A percentile compares a stretch with the other conserved stretches of the same genome.
Evolutionary conservation across 306 rosid genomes (phyloP).

Genomic region (Rosa chinensis): DNA sequence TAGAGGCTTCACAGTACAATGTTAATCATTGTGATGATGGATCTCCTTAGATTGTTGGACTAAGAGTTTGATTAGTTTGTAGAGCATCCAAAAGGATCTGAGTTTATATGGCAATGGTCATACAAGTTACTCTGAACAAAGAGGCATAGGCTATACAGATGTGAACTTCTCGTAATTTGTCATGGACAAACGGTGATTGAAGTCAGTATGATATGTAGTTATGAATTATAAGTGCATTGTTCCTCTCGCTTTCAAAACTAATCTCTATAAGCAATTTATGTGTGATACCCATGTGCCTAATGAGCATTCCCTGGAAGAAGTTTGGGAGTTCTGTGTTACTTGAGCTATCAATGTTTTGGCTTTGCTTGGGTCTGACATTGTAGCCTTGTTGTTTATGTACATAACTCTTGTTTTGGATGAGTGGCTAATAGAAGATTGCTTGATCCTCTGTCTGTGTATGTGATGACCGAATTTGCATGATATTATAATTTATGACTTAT

Average conservation of each 20-base stretch:
- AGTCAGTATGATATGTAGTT: not conserved
- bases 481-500: too few species aligned
- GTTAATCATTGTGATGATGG: not conserved
- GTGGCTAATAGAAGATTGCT: not conserved
- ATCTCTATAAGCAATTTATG: not conserved
- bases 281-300: not conserved
- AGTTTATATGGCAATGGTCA: not conserved
- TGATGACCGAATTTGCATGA: not conserved
- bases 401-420: not conserved
- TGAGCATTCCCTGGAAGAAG: not conserved
- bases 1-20: not conserved
- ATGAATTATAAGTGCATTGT: not conserved
- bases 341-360: not conserved
- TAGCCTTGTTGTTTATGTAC: not conserved
- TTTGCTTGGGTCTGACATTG: not conserved
- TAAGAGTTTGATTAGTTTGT: not conserved
- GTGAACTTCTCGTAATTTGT: not conserved
- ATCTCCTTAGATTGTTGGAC: not conserved
- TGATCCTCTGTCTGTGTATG: not conserved
- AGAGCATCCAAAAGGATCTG: not conserved
- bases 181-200: not conserved
- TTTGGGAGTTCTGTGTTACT: not conserved
- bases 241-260: not conserved
- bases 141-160: not conserved
- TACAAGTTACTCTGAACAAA: not conserved